Percentiles rank a stretch among this genome's conserved stretches.
phyloP scores from a whole-genome alignment of 2,329 filamentous ascomycete genomes.

The Penicillium sp. region DNA sequence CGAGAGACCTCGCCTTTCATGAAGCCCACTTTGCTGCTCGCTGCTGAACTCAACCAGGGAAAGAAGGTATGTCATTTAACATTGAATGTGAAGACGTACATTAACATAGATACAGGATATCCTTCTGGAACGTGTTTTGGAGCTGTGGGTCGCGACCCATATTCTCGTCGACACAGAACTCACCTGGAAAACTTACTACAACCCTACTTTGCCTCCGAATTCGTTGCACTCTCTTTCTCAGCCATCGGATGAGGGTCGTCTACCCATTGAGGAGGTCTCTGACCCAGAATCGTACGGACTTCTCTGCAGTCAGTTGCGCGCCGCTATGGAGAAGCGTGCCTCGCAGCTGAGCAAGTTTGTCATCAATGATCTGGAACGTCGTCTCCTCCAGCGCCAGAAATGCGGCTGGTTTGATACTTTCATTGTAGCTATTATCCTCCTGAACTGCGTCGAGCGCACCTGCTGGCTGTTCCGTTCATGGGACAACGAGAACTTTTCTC shows the following conservation, averaged over 20 bases:
- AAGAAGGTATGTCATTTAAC: constrained; percentile 33
- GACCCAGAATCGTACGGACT: constrained; percentile 48
- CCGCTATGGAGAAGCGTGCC: constrained; percentile 55
- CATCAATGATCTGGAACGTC: constrained; percentile 59
- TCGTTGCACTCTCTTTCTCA: constrained; percentile 38
- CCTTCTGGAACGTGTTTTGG: constrained; percentile 48
- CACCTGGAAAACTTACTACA: constrained; percentile 50
- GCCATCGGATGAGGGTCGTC: constrained; percentile 39
- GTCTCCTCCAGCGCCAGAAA: constrained; percentile 58
- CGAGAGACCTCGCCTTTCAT: constrained; percentile 52
- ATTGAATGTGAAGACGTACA: neutral
- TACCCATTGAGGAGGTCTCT: constrained; percentile 39
- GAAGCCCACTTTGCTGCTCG: constrained; percentile 47
- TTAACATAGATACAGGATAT: constrained; percentile 10
- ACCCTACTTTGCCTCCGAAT: constrained; percentile 41
- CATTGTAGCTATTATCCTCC: constrained; percentile 56
- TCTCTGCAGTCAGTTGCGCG: constrained; percentile 54
- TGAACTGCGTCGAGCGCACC: constrained; percentile 60
- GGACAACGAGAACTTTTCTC: constrained; percentile 43
- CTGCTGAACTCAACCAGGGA: constrained; percentile 37
- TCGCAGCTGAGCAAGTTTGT: constrained; percentile 52
- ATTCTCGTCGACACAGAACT: constrained; percentile 52
- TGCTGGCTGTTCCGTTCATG: constrained; percentile 57
- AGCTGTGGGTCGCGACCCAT: constrained; percentile 57
- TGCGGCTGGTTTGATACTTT: constrained; percentile 58